Conservation (phyloP, 2,329 filamentous ascomycete species). For the Nigrospora oryzae region DNA sequence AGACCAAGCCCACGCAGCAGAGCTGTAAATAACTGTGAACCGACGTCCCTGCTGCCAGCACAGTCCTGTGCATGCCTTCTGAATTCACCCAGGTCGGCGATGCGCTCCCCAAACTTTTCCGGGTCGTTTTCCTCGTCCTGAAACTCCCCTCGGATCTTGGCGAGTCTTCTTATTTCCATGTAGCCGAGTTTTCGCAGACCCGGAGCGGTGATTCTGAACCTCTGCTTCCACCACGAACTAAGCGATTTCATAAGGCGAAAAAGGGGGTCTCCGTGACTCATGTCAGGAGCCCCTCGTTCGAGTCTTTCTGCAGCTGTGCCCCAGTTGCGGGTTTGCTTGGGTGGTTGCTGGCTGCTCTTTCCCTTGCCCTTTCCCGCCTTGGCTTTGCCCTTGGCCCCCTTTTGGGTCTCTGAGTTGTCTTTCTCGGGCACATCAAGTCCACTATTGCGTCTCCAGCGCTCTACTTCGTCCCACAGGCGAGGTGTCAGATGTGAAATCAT, state of each 20-base stretch:
- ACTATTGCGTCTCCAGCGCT: conserved; percentile 63
- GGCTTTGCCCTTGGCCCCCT: conserved; percentile 25
- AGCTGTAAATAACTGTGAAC: conserved; percentile 83
- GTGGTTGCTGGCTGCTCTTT: conserved; percentile 14
- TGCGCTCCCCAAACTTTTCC: conserved; percentile 66
- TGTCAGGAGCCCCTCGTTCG: conserved; percentile 63
- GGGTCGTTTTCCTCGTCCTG: conserved; percentile 53
- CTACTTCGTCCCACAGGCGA: conserved; percentile 61
- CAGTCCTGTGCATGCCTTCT: conserved; percentile 59
- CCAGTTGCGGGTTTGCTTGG: conserved; percentile 56
- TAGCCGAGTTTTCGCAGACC: conserved; percentile 87
- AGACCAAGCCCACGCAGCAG: conserved; percentile 72
- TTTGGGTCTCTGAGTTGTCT: conserved; percentile 14
- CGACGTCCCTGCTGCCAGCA: conserved; percentile 77
- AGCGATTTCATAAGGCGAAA: conserved; percentile 68
- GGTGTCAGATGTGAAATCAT: conserved; percentile 66
- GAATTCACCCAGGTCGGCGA: conserved; percentile 60
- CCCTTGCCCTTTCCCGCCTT: conserved; percentile 24
- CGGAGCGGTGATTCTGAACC: conserved; percentile 69
- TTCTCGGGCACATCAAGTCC: conserved; percentile 45
- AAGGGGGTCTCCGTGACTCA: conserved; percentile 77
- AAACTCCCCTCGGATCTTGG: conserved; percentile 65
- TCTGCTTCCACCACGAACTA: conserved; percentile 80
- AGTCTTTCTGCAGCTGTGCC: conserved; percentile 57
- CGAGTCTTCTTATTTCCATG: conserved; percentile 65